These are phyloP conservation scores for Hyaloscypha hepaticicola DNA, from an alignment of 495 filamentous ascomycete species.

Conservation along the genomic window DNA sequence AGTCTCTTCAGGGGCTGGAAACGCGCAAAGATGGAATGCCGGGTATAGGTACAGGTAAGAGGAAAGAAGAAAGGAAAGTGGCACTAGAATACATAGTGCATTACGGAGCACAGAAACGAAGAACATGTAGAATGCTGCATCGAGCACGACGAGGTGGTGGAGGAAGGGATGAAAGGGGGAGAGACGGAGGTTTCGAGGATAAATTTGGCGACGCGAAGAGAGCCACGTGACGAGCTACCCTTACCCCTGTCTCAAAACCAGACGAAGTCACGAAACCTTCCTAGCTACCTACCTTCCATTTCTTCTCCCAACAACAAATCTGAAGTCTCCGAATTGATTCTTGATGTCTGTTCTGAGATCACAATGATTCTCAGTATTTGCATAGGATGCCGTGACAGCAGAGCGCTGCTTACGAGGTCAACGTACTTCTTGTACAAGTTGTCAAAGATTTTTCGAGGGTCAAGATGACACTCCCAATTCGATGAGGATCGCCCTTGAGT, in stretches of 20 bases:
- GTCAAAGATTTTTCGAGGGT: no score
- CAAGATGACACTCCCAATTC: no score
- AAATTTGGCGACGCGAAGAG: conserved; percentile 4
- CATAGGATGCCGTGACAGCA: no score
- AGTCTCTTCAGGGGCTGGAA: conserved; percentile 56
- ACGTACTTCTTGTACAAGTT: no score
- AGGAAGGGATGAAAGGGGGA: background rate
- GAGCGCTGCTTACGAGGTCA: no score
- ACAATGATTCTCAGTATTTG: no score
- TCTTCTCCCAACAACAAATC: no score
- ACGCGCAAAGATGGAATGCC: conserved; percentile 72
- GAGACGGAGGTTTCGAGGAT: background rate
- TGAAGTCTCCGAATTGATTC: no score
- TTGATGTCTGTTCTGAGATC: no score
- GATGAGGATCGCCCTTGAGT: no score
- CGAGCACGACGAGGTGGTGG: background rate
- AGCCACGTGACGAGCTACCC: background rate
- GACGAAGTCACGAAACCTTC: no score
- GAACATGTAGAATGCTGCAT: conserved; percentile 45
- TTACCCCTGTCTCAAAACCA: background rate
- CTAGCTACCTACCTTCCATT: background rate
- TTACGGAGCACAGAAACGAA: conserved; percentile 59
- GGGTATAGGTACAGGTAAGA: conserved; percentile 89
- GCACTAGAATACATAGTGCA: conserved; percentile 63
- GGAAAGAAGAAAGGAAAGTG: conserved; percentile 66